Evolutionary conservation across 176 grass and related monocot genomes (phyloP).

Genomic region (Sorghum bicolor): Sorghum_bicolor_NCBIv3 NC_012879.2:59243001-59243500

Average conservation of each 20-base stretch:
- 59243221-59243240: neutral
- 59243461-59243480: slow-evolving; percentile 26
- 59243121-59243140: no score
- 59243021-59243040: no score
- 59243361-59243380: slow-evolving; percentile 26
- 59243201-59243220: neutral
- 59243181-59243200: neutral
- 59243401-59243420: slow-evolving; percentile 32
- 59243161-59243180: no score
- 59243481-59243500: slow-evolving; percentile 24
- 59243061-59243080: no score
- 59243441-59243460: slow-evolving; percentile 26
- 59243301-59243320: neutral
- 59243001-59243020: no score
- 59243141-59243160: no score
- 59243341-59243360: neutral
- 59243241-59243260: neutral
- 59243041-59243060: no score
- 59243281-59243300: neutral
- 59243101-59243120: no score
- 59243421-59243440: slow-evolving; percentile 28
- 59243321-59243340: neutral
- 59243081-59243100: no score
- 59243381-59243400: slow-evolving; percentile 25
- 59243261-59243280: neutral